Evolutionary conservation across 306 rosid genomes (phyloP), one percentile per base, ranked within the genome.

Genomic region (Pyrus betulifolia): DNA sequence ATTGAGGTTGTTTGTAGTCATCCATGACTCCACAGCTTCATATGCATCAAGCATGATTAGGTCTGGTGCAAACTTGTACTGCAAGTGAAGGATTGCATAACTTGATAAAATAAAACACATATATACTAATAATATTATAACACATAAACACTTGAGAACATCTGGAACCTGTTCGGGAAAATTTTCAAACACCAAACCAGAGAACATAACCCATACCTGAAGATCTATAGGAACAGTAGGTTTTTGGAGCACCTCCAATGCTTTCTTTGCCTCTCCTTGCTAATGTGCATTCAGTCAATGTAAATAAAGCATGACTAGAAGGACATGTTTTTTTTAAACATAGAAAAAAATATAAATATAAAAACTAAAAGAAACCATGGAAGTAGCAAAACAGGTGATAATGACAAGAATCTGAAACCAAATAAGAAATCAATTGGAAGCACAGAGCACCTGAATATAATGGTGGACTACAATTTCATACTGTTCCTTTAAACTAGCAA

Each of bases 11-110:
- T 83, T 92, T 27, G 97, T 92, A 69, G 91, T 71, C 97, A 90
- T 90, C 98, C 98, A 95, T 44, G 98, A 91, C 81, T 92, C 98
- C 74, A 95, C 98, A 75, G 97, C 93, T 83, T 95, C 98, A 79
- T 95, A 95, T 71, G 97, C 98, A 88, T 95, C 98, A 70, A 95
- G 98, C 85, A 96, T 86, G 77, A 92, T 90, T 45, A 95, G 96
- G 83, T 95, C 98, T 40, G 98, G 97, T n/a, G 93, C 97, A 78
- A 95, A 95, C 85, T 92, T 95, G 84, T 92, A 95, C 98, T 92
- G 89, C 89, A 75, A 58, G 51, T 63, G 6, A 80, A 71, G 70
- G 74, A 44, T 82, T 46, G n/a, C 71, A 75, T 38, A 25, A 23
- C 22, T 58, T 27, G 44, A 58, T 54, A 67, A 12, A 18, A 33